A percentile compares a stretch with the other conserved stretches of the same genome.
These are phyloP conservation scores for Candida ponderosae DNA, from an alignment of 805 yeast species.

Conservation along the genomic window DNA sequence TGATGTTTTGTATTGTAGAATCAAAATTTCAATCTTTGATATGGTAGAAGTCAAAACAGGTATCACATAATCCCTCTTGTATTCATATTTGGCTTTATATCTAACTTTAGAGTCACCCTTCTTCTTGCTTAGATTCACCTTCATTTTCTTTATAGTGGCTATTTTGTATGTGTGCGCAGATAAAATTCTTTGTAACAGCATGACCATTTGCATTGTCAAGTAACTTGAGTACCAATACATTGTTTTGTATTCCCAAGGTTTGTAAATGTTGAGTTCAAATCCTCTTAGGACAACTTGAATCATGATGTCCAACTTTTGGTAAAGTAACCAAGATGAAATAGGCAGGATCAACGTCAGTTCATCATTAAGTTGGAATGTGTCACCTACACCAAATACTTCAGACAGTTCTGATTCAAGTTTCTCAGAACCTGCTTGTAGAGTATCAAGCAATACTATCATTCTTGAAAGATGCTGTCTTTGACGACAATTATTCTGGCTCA, in stretches of 20 bases:
- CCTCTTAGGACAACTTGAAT: slow-evolving; percentile 64
- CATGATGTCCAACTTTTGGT: slow-evolving; percentile 64
- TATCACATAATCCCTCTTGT: slow-evolving; percentile 23
- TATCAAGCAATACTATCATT: slow-evolving; percentile 58
- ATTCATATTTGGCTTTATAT: slow-evolving; percentile 25
- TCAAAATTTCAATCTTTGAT: slow-evolving; percentile 18
- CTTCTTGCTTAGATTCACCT: slow-evolving; percentile 38
- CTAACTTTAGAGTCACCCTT: slow-evolving; percentile 42
- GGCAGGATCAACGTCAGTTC: slow-evolving; percentile 43
- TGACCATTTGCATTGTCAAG: slow-evolving; percentile 39
- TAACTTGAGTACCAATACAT: slow-evolving; percentile 64
- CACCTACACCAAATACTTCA: slow-evolving; percentile 25
- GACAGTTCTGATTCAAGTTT: slow-evolving; percentile 43
- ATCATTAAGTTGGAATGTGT: slow-evolving; percentile 14
- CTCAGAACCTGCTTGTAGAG: slow-evolving; percentile 71
- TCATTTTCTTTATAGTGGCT: slow-evolving; percentile 23
- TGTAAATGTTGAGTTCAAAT: slow-evolving; percentile 66
- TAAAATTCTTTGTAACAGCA: slow-evolving; percentile 29
- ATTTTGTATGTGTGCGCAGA: slow-evolving; percentile 25
- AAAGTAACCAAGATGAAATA: slow-evolving; percentile 61
- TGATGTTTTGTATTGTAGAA: slow-evolving; percentile 16
- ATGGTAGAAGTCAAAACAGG: slow-evolving; percentile 26
- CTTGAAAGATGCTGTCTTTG: slow-evolving; percentile 70
- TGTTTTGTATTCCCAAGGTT: slow-evolving; percentile 56
- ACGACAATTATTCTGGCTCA: slow-evolving; percentile 67